A percentile compares a stretch with the other conserved stretches of the same genome.
These are phyloP conservation scores for Jamesozyma lodderae DNA, from an alignment of 805 yeast species.

Conservation along the genomic window DNA sequence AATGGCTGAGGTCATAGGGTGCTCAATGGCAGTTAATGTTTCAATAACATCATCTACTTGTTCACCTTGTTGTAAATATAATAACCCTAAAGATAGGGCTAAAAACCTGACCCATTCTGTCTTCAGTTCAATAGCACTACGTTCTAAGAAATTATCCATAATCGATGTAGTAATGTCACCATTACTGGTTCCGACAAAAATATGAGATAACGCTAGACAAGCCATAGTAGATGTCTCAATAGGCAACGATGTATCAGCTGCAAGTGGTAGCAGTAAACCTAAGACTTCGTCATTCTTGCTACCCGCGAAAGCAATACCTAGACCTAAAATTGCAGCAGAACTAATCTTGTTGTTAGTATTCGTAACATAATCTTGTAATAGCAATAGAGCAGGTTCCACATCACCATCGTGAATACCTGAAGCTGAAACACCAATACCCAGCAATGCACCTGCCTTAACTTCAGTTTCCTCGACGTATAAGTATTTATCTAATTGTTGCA, in stretches of 20 bases:
- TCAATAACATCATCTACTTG: slow-evolving; percentile 91
- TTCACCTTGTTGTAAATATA: slow-evolving; percentile 89
- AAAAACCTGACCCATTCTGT: slow-evolving; percentile 84
- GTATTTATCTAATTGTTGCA: slow-evolving; percentile 82
- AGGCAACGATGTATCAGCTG: slow-evolving; percentile 64
- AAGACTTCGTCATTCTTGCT: slow-evolving; percentile 78
- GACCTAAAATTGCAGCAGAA: slow-evolving; percentile 78
- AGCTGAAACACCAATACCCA: slow-evolving; percentile 90
- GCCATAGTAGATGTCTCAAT: slow-evolving; percentile 79
- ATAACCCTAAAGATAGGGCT: slow-evolving; percentile 83
- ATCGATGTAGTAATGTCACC: slow-evolving; percentile 92
- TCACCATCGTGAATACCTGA: slow-evolving; percentile 87
- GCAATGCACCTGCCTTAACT: slow-evolving; percentile 89
- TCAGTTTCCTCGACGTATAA: slow-evolving; percentile 78
- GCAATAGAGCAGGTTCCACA: slow-evolving; percentile 81
- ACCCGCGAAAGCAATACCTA: slow-evolving; percentile 93
- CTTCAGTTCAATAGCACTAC: slow-evolving; percentile 66
- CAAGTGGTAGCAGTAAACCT: slow-evolving; percentile 68
- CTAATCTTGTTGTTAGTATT: slow-evolving; percentile 56
- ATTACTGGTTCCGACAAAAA: slow-evolving; percentile 90
- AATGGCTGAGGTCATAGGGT: slow-evolving; percentile 82
- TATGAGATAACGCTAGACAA: slow-evolving; percentile 86
- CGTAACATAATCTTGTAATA: slow-evolving; percentile 73
- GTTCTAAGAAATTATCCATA: slow-evolving; percentile 80
- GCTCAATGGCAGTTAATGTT: slow-evolving; percentile 89